A percentile compares a stretch with the other conserved stretches of the same genome.
These are phyloP conservation scores for Vicia villosa DNA, from an alignment of 306 rosid species.

Conservation along the genomic window DNA sequence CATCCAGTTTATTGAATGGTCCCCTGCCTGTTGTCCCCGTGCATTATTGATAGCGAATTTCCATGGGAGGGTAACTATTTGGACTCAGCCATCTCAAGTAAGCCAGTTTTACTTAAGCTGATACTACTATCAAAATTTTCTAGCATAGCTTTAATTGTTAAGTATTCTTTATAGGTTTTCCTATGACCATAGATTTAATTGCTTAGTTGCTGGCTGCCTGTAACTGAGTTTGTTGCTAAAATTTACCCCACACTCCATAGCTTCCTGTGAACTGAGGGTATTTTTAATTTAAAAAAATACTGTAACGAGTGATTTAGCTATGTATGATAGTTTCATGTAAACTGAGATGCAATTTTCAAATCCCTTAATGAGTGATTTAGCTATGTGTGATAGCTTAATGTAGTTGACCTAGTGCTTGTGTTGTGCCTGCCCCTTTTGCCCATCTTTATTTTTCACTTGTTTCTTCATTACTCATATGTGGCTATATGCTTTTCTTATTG, in stretches of 20 bases:
- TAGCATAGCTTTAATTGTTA: neutral
- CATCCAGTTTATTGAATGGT: slow-evolving; percentile 97
- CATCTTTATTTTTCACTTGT: too few relatives aligned
- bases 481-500: neutral
- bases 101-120: slow-evolving; percentile 38
- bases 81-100: slow-evolving; percentile 98
- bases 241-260: slow-evolving; percentile 6
- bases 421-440: neutral
- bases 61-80: slow-evolving; percentile 93
- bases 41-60: slow-evolving; percentile 88
- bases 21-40: slow-evolving; percentile 84
- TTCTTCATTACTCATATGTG: too few relatives aligned
- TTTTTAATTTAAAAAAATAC: neutral
- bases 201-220: slow-evolving; percentile 16
- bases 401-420: neutral
- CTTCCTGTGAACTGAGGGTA: neutral
- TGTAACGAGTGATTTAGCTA: neutral
- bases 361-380: slow-evolving; percentile 7
- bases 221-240: slow-evolving; percentile 28
- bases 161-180: slow-evolving; percentile 19
- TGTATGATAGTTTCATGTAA: neutral
- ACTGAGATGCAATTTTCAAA: slow-evolving; percentile 4
- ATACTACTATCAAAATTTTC: neutral
- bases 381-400: slow-evolving; percentile 32
- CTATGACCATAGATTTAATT: slow-evolving; percentile 4